Base-by-base conservation (phyloP, 2,329 filamentous ascomycete genomes). In the Pseudohalonectria lignicola region DNA sequence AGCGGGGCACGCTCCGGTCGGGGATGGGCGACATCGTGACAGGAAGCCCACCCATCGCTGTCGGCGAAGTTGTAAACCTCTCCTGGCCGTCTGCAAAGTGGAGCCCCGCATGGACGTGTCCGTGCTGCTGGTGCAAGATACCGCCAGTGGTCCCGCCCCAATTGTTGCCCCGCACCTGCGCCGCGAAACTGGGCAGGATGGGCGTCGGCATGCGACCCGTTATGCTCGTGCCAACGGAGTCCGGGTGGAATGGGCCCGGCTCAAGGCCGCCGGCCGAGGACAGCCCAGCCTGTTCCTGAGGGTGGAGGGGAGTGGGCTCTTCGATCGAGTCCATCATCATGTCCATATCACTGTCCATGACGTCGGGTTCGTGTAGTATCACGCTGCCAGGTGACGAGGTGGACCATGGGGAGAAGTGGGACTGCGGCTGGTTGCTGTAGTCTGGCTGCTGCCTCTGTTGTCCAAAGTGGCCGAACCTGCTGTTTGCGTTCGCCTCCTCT, bases 131-230 rank as follows among this genome's bases (percentile, higher is more conserved):
- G 15, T 33, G 50, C 50, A 53, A 45, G 39, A 49, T 41, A 43
- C 54, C 52, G 41, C 60, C 49, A 38, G 55, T 51, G 40, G 61
- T 41, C 36, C 60, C 46, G 46, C 60, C 60, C 61, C 67, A 65
- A 45, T 63, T 65, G 45, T 66, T 66, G n/a, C 70, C 69, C 40
- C 68, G 63, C 18, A 74, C 60, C 48, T 76, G 71, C 3, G 65
- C 63, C 1, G 69, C 67, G 48, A 77, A 77, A 36, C 57, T 71
- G 42, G 69, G 67, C 45, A 76, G 67, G n/a, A 76, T 75, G 2
- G 73, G 73, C 2, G 74, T 76, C 3, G 73, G 72, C 54, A 76
- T 67, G 34, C 72, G 69, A 41, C 64, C 62, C 16, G 59, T 59
- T 33, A 58, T 48, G 40, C 49, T 58, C n/a, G 54, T 39, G 8